Conservation (phyloP, 2,329 filamentous ascomycete species). For the Phialemonium atrogriseum region DNA sequence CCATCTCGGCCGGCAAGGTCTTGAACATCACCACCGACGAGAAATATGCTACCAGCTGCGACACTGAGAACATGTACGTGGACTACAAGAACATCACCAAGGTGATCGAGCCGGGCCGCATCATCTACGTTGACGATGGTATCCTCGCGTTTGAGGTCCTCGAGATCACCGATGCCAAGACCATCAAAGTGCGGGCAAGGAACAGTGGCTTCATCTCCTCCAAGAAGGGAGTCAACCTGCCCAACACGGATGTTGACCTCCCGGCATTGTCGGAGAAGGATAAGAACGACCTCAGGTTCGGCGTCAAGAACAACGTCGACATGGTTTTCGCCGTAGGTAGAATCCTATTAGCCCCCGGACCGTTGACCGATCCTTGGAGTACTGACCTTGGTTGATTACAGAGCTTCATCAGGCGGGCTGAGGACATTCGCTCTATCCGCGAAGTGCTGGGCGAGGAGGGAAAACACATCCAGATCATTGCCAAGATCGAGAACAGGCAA, state of each 20-base stretch:
- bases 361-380: background rate
- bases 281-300: constrained; percentile 85
- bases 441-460: constrained; percentile 84
- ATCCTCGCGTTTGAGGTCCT: constrained; percentile 94
- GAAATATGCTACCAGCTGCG: constrained; percentile 73
- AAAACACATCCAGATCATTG: constrained; percentile 97
- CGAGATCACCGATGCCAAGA: constrained; percentile 81
- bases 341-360: background rate
- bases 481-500: constrained; percentile 99
- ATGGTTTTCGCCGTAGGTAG: constrained; percentile 86
- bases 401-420: constrained; percentile 88
- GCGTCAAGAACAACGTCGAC: constrained; percentile 97
- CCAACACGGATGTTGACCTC: constrained; percentile 97
- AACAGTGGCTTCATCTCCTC: constrained; percentile 99
- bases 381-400: constrained; percentile 4
- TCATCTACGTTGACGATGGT: constrained; percentile 97
- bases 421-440: constrained; percentile 90
- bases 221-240: constrained; percentile 98
- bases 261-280: constrained; percentile 98
- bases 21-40: constrained; percentile 98
- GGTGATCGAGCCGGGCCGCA: constrained; percentile 83
- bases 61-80: constrained; percentile 95
- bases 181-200: constrained; percentile 73
- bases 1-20: constrained; percentile 73
- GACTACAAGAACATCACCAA: constrained; percentile 99